Evolutionary conservation across 2,329 filamentous ascomycete genomes (phyloP), one percentile per base, ranked within the genome.

Genomic region (Hymenoscyphus fructigenus): DNA sequence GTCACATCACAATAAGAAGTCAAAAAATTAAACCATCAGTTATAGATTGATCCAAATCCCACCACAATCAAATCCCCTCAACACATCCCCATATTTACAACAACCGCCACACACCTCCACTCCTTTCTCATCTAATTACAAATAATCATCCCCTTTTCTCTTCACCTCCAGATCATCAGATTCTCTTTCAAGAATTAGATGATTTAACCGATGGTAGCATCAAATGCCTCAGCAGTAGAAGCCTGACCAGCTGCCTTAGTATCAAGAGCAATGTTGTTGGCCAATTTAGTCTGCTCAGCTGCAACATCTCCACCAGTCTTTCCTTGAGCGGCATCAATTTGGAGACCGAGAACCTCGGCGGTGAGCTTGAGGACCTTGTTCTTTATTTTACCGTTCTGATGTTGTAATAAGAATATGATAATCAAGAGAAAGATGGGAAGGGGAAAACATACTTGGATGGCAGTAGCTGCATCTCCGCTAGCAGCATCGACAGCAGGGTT

Each of bases 341-440:
- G 76, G 9, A 86, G 80, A 69, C 80, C 77, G 34, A 85, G 74
- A 36, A 84, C 76, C 60, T 82, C 82, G 32, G 83, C 81, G 47
- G 80, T 81, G 67, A 86, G 77, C 77, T 87, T 86, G 61, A 86
- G 75, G 17, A 86, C 82, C 77, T 86, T 86, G 80, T 85, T 86
- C 81, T 84, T 84, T 66, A 81, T 85, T 77, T 86, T 85, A 72
- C 83, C 83, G 61, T 79, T 78, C 80, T 82, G 62, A 17, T n/a
- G 3, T 26, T 7, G 1, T 41, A 59, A 2, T 29, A 7, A 26
- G 26, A 20, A 17, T 38, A 29, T 9, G 32, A 6, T 26, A 14
- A 41, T 15, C 53, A 60, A 4, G 50, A 2, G 17, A 47, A 47
- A 36, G 17, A 26, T 29, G 32, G 58, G 14, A 23, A 28, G 12